These are phyloP conservation scores for Candida maesae DNA, from an alignment of 805 yeast species.

Conservation along the genomic window DNA sequence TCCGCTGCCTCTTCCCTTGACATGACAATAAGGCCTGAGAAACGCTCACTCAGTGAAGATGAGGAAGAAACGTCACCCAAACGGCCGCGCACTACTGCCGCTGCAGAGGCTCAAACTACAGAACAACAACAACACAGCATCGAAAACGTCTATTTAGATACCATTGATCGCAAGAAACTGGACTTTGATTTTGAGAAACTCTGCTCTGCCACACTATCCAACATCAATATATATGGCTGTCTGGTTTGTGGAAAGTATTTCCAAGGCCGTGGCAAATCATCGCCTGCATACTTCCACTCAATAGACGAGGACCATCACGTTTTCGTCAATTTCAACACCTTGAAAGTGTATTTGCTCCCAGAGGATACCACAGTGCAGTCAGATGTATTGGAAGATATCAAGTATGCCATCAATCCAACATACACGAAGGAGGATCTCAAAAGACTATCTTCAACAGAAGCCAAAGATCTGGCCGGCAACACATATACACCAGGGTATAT, in stretches of 20 bases:
- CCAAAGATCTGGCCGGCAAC: slow-evolving; percentile 40
- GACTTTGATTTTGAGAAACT: slow-evolving; percentile 71
- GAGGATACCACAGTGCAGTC: slow-evolving; percentile 47
- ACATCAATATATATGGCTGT: slow-evolving; percentile 65
- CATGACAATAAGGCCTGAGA: too few species aligned
- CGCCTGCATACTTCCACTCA: slow-evolving; percentile 68
- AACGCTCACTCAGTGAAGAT: background rate
- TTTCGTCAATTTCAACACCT: slow-evolving; percentile 49
- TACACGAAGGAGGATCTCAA: slow-evolving; percentile 33
- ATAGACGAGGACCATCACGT: slow-evolving; percentile 60
- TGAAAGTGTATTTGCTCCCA: slow-evolving; percentile 57
- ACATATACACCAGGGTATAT: slow-evolving; percentile 59
- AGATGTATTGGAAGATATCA: slow-evolving; percentile 46
- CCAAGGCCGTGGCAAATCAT: slow-evolving; percentile 60
- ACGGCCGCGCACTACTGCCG: background rate
- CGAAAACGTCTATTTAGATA: slow-evolving; percentile 26
- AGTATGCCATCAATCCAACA: slow-evolving; percentile 47
- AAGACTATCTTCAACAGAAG: slow-evolving; percentile 19
- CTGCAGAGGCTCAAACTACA: background rate
- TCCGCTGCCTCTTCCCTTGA: too few species aligned
- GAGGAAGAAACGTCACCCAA: background rate
- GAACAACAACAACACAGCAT: slow-evolving; percentile 1
- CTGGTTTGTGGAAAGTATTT: slow-evolving; percentile 69
- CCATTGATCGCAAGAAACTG: slow-evolving; percentile 30
- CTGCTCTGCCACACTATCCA: slow-evolving; percentile 61